phyloP scores from a whole-genome alignment of 768 basidiomycete species.

The Suillus bovinus region DNA sequence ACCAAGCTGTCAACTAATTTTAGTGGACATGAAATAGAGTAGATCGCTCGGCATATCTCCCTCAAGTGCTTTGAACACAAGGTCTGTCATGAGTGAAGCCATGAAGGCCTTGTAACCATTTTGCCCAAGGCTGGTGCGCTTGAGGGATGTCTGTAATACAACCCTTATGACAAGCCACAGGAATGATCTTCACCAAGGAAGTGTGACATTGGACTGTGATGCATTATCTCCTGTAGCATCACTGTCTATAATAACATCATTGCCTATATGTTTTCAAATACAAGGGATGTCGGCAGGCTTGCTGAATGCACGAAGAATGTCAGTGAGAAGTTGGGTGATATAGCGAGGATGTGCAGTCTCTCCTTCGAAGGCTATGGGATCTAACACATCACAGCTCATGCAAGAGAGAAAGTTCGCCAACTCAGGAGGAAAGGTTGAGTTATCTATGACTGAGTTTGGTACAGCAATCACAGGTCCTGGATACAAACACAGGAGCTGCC shows the following conservation, averaged over 20 bases:
- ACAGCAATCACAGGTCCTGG: constrained; percentile 20
- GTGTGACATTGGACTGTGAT: constrained; percentile 15
- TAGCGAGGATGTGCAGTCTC: constrained; percentile 18
- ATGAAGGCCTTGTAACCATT: constrained; percentile 49
- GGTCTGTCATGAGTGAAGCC: constrained; percentile 36
- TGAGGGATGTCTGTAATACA: constrained; percentile 36
- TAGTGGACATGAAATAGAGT: constrained; percentile 29
- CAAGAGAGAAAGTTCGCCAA: constrained; percentile 21
- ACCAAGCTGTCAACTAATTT: constrained; percentile 26
- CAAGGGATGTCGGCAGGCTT: constrained; percentile 11
- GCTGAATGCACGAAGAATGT: constrained; percentile 21
- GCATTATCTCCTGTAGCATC: background rate
- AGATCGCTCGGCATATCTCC: constrained; percentile 23
- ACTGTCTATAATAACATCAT: constrained; percentile 12
- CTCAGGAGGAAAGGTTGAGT: constrained; percentile 16
- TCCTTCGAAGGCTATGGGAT: background rate
- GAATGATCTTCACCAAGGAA: constrained; percentile 49
- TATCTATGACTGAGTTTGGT: constrained; percentile 12
- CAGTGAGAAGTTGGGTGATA: constrained; percentile 26
- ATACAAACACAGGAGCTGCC: constrained; percentile 23
- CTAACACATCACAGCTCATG: constrained; percentile 15
- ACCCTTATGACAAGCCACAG: constrained; percentile 53
- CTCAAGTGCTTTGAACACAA: constrained; percentile 23
- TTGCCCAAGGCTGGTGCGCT: constrained; percentile 7
- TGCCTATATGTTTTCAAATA: constrained; percentile 28